phyloP scores from a whole-genome alignment of 2,329 filamentous ascomycete genomes.

The Hansfordia pulvinata region DNA sequence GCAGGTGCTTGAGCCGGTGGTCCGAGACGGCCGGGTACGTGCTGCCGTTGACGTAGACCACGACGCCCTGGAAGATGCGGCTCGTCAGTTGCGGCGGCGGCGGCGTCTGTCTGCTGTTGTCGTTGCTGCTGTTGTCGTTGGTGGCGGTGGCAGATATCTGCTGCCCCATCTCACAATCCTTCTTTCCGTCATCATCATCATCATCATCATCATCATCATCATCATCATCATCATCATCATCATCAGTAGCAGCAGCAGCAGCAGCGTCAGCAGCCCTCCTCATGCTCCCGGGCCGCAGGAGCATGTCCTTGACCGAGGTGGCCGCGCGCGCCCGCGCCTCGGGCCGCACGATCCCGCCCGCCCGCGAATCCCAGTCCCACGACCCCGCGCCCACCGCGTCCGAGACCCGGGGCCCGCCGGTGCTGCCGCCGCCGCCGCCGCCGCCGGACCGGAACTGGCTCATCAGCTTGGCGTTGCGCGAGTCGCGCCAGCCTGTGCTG shows the following conservation, averaged over 20 bases:
- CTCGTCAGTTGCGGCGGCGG: slow-evolving; percentile 4
- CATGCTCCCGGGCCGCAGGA: slow-evolving; percentile 32
- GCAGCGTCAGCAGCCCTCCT: slow-evolving; percentile 5
- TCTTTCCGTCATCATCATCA: too few species aligned
- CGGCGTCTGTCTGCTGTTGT: too few species aligned
- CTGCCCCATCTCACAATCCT: slow-evolving; percentile 38
- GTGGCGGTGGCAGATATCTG: too few species aligned
- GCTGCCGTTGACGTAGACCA: slow-evolving; percentile 78
- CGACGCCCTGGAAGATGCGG: slow-evolving; percentile 55
- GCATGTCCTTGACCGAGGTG: slow-evolving; percentile 39
- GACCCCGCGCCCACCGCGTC: slow-evolving; percentile 55
- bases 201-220: too few species aligned
- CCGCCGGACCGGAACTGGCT: slow-evolving; percentile 50
- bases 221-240: too few species aligned
- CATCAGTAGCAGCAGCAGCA: too few species aligned
- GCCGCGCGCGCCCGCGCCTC: slow-evolving; percentile 22
- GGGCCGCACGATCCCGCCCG: slow-evolving; percentile 27
- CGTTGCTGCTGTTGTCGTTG: slow-evolving; percentile 12
- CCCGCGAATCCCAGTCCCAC: slow-evolving; percentile 33
- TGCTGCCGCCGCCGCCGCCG: slow-evolving; percentile 40
- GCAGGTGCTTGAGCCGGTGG: slow-evolving; percentile 68
- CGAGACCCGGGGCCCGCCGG: slow-evolving; percentile 44
- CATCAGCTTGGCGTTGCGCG: slow-evolving; percentile 53
- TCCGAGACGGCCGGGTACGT: slow-evolving; percentile 73
- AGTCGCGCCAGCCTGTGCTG: slow-evolving; percentile 57